Conservation (phyloP, 306 rosid genomes). For the Quercus rubra region DNA sequence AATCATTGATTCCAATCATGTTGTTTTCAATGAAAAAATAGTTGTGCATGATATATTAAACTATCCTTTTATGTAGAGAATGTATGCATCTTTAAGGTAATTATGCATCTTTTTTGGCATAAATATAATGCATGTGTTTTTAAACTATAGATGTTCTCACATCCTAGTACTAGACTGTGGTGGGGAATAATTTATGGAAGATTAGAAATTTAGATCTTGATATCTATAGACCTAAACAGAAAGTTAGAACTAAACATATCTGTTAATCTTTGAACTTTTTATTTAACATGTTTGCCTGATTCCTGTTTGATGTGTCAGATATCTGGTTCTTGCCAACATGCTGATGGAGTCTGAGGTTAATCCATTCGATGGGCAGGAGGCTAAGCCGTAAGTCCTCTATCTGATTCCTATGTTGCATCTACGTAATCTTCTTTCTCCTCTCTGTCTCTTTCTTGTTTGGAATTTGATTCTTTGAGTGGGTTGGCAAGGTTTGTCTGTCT, state of each 20-base stretch:
- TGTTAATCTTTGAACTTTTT: neutral
- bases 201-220: neutral
- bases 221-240: neutral
- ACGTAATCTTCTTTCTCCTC: slow-evolving; percentile 29
- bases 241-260: slow-evolving; percentile 3
- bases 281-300: neutral
- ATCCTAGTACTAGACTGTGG: neutral
- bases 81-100: too few relatives aligned
- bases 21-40: neutral
- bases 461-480: neutral
- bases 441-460: slow-evolving; percentile 4
- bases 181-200: neutral
- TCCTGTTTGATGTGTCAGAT: slow-evolving; percentile 43
- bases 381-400: slow-evolving; percentile 54
- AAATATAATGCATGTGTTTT: too few relatives aligned
- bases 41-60: too few relatives aligned
- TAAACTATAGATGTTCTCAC: too few relatives aligned
- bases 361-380: slow-evolving; percentile 67
- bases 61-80: too few relatives aligned
- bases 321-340: slow-evolving; percentile 54
- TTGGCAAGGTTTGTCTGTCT: neutral
- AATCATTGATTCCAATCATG: slow-evolving; percentile 13
- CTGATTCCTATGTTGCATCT: neutral
- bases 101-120: too few relatives aligned
- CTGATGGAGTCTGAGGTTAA: slow-evolving; percentile 67